phyloP scores from a whole-genome alignment of 495 filamentous ascomycete genomes.

The Corynascus novoguineensis region DNA sequence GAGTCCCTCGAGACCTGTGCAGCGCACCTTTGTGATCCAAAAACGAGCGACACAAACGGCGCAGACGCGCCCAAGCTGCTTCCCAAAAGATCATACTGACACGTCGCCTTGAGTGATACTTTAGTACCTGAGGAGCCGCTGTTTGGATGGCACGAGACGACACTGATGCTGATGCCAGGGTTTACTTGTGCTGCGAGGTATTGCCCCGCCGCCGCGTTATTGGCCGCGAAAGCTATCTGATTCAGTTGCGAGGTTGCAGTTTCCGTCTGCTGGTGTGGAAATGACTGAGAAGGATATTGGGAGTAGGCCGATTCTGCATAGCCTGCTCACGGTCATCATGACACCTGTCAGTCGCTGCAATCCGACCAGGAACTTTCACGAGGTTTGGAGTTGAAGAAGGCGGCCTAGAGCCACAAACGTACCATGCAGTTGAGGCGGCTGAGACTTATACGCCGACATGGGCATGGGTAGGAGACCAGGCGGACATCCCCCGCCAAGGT shows the following conservation, averaged over 20 bases:
- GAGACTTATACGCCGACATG: slow-evolving; percentile 43
- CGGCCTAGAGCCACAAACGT: slow-evolving; percentile 18
- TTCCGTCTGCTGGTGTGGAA: slow-evolving; percentile 36
- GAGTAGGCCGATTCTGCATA: slow-evolving; percentile 48
- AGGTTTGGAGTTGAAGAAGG: neutral
- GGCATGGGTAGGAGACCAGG: slow-evolving; percentile 48
- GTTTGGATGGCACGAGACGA: slow-evolving; percentile 62
- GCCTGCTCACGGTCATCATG: slow-evolving; percentile 25
- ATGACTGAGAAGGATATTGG: slow-evolving; percentile 39
- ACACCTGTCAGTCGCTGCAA: neutral
- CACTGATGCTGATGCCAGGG: slow-evolving; percentile 40
- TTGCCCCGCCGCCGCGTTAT: slow-evolving; percentile 44
- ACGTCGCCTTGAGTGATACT: slow-evolving; percentile 66
- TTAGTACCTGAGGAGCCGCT: slow-evolving; percentile 62
- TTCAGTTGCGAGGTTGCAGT: slow-evolving; percentile 47
- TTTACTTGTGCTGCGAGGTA: slow-evolving; percentile 43
- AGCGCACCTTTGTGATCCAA: slow-evolving; percentile 64
- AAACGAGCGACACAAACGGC: slow-evolving; percentile 60
- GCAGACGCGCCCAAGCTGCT: slow-evolving; percentile 49
- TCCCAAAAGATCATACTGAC: slow-evolving; percentile 56
- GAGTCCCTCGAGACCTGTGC: slow-evolving; percentile 58
- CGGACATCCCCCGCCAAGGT: slow-evolving; percentile 44
- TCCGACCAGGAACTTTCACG: neutral
- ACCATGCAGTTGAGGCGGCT: slow-evolving; percentile 46
- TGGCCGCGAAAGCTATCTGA: slow-evolving; percentile 51